Evolutionary conservation across 2,329 filamentous ascomycete species (phyloP), one percentile per base, ranked within the genome.

Genomic region (Aureobasidium sp.): DNA sequence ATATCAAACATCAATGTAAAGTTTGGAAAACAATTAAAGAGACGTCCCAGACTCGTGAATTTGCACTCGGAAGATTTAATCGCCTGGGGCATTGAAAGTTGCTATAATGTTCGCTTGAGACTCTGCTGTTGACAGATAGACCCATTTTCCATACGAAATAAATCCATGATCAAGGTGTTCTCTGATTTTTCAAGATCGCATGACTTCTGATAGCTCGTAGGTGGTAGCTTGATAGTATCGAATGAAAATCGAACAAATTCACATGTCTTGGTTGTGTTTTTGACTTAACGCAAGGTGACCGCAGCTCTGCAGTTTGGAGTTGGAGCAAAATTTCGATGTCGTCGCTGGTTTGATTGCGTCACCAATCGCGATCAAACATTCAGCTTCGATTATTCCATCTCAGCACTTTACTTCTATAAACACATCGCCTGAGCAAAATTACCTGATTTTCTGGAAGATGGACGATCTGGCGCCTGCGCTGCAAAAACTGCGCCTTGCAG

Each of bases 391-490:
- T 39, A n/a, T 37, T 25, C 6, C 25, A 16, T 4, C 30, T 36
- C 39, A 45, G 27, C 39, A 34, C 41, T 45, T 45, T 32, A 32
- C 37, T 15, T 30, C 16, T 16, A 8, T 34, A 16, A 10, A 42
- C 27, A 21, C 50, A 21, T n/a, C 53, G 30, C n/a, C 25, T 11
- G 13, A 41, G 25, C 41, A 32, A 36, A 5, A 8, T n/a, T 16
- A 13, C 4, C 11, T 25, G 7, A 39, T 3, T 57, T 27, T 5
- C 54, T n/a, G 15, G 13, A 59, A 37, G 27, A 63, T 63, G 61
- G 61, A 59, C 10, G 39, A 45, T 25, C 32, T 63, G 16, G 34
- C 36, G 27, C 53, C 54, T 42, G 39, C 54, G 25, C 27, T 63
- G 13, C 27, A 63, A 30, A 63, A n/a, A n/a, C 39, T 63, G 13